Conservation (phyloP, 2,329 filamentous ascomycete genomes). For the Penicillium sp. region DNA sequence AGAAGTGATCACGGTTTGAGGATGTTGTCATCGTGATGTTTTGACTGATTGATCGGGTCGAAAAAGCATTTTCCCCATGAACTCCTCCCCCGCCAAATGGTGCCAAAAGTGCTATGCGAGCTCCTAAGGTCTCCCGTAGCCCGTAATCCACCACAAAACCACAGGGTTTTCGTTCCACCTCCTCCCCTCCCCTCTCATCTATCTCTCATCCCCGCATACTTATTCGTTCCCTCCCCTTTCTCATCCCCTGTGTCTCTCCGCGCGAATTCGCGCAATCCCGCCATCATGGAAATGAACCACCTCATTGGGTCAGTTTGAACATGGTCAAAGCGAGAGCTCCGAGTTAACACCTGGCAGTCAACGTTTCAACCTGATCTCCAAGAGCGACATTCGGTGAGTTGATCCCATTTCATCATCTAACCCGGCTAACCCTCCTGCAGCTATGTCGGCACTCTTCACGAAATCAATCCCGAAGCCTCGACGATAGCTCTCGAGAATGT, state of each 20-base stretch:
- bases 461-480: slow-evolving; percentile 96
- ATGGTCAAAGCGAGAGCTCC: slow-evolving; percentile 34
- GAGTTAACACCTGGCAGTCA: slow-evolving; percentile 60
- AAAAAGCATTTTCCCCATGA: slow-evolving; percentile 12
- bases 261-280: slow-evolving; percentile 31
- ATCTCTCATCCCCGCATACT: slow-evolving; percentile 6
- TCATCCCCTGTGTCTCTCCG: slow-evolving; percentile 21
- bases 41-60: not conserved
- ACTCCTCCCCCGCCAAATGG: slow-evolving; percentile 11
- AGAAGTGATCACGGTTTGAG: slow-evolving; percentile 78
- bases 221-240: slow-evolving; percentile 23
- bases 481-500: slow-evolving; percentile 98
- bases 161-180: slow-evolving; percentile 29
- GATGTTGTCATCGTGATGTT: slow-evolving; percentile 61
- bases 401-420: slow-evolving; percentile 16
- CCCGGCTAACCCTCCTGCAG: slow-evolving; percentile 53
- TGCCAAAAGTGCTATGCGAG: slow-evolving; percentile 31
- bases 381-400: slow-evolving; percentile 91
- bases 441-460: slow-evolving; percentile 92
- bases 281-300: slow-evolving; percentile 52
- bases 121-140: slow-evolving; percentile 35
- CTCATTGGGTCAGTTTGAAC: slow-evolving; percentile 48
- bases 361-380: slow-evolving; percentile 94
- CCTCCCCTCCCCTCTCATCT: slow-evolving; percentile 25
- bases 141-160: slow-evolving; percentile 34